Evolutionary conservation across 805 yeast species (phyloP).

Genomic region (Brettanomyces custersianus): DNA sequence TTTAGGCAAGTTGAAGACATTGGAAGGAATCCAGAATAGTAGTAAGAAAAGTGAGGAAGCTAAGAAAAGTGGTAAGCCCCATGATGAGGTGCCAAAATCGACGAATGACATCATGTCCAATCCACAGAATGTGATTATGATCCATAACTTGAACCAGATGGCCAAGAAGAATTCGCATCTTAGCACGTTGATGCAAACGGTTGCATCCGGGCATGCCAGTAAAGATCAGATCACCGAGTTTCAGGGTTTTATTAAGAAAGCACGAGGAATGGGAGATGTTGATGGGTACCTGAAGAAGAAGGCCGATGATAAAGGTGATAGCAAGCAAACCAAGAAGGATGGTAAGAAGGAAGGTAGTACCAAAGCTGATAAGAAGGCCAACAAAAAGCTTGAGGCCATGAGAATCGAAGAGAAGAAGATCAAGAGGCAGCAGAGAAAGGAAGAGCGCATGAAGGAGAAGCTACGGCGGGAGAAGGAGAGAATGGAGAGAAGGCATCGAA

Average conservation of each 20-base stretch:
- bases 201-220: slow-evolving; percentile 75
- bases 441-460: slow-evolving; percentile 14
- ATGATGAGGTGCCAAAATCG: no score
- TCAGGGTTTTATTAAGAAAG: slow-evolving; percentile 72
- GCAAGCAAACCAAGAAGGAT: slow-evolving; percentile 10
- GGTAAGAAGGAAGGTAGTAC: slow-evolving; percentile 6
- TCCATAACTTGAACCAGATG: slow-evolving; percentile 72
- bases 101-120: slow-evolving; percentile 28
- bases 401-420: slow-evolving; percentile 6
- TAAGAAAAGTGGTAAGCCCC: no score
- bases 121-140: slow-evolving; percentile 70
- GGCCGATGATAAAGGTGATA: not conserved
- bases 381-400: slow-evolving; percentile 1
- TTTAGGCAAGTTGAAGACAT: not conserved
- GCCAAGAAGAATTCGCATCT: slow-evolving; percentile 67
- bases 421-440: slow-evolving; percentile 11
- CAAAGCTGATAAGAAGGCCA: not conserved
- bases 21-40: not conserved
- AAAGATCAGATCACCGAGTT: slow-evolving; percentile 66
- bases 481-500: slow-evolving; percentile 12
- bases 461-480: slow-evolving; percentile 12
- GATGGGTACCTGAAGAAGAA: slow-evolving; percentile 16
- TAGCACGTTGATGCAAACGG: slow-evolving; percentile 68
- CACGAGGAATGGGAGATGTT: slow-evolving; percentile 59
- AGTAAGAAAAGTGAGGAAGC: not conserved